phyloP scores from a whole-genome alignment of 495 filamentous ascomycete species.

The Tetracladium setigerum region DNA sequence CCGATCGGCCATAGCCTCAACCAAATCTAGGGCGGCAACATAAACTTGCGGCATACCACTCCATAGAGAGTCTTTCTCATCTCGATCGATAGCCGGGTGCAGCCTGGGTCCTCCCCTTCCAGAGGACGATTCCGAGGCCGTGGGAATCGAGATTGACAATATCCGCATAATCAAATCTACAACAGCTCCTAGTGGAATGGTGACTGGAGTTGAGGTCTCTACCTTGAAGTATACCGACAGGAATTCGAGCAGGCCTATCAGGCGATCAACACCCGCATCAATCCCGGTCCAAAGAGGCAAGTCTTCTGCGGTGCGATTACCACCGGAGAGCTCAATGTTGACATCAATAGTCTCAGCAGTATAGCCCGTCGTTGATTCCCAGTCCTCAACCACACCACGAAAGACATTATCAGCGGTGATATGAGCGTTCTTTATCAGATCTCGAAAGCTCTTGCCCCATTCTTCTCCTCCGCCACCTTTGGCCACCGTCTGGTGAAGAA shows the following conservation, averaged over 20 bases:
- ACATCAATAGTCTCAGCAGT: constrained; percentile 24
- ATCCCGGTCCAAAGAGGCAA: constrained; percentile 66
- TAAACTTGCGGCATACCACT: constrained; percentile 66
- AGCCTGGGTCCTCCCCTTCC: constrained; percentile 31
- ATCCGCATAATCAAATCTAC: constrained; percentile 60
- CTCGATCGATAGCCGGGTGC: constrained; percentile 62
- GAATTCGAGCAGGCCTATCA: constrained; percentile 55
- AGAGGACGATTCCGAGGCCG: constrained; percentile 24
- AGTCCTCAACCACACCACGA: constrained; percentile 67
- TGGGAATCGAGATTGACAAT: constrained; percentile 55
- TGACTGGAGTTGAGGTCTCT: constrained; percentile 51
- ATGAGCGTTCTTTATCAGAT: constrained; percentile 53
- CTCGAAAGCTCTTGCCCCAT: constrained; percentile 59
- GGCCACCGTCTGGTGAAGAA: constrained; percentile 65
- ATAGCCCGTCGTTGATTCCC: constrained; percentile 52
- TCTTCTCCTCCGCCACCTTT: constrained; percentile 66
- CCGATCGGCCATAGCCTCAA: constrained; percentile 42
- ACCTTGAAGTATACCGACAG: constrained; percentile 40
- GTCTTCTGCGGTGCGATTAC: constrained; percentile 34
- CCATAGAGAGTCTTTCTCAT: constrained; percentile 72
- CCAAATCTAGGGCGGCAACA: constrained; percentile 52
- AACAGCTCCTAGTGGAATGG: constrained; percentile 55
- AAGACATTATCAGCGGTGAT: constrained; percentile 66
- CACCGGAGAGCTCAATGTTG: constrained; percentile 34
- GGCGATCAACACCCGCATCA: constrained; percentile 57